Conservation (phyloP, 495 filamentous ascomycete genomes). For the Thozetella sp. region DNA sequence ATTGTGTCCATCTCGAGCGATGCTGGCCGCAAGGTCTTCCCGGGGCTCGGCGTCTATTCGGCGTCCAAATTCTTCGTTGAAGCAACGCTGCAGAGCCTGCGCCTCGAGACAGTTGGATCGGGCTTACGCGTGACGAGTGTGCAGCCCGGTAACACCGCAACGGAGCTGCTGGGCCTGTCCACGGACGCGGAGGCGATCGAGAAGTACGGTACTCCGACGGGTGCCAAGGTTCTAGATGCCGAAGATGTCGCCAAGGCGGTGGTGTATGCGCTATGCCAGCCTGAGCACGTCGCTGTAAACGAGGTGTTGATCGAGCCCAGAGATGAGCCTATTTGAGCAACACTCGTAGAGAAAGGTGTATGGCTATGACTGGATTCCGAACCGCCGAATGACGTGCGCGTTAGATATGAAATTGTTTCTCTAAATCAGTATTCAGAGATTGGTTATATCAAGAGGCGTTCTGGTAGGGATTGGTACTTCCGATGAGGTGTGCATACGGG, state of each 20-base stretch:
- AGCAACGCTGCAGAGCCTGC: conserved; percentile 65
- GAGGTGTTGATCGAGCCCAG: conserved; percentile 72
- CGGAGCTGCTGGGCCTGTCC: conserved; percentile 64
- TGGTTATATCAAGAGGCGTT: no score
- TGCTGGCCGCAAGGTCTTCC: conserved; percentile 71
- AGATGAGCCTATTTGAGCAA: conserved; percentile 63
- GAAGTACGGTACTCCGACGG: conserved; percentile 68
- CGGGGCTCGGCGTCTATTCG: conserved; percentile 71
- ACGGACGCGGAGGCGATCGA: conserved; percentile 69
- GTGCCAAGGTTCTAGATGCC: conserved; percentile 63
- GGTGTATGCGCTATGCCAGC: conserved; percentile 64
- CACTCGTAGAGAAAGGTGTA: not conserved
- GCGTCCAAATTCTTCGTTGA: conserved; percentile 77
- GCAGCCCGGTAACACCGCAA: conserved; percentile 68
- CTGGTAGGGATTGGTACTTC: no score
- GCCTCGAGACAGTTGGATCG: conserved; percentile 66
- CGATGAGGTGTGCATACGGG: no score
- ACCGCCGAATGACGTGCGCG: no score
- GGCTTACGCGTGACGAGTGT: conserved; percentile 66
- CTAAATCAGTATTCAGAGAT: no score
- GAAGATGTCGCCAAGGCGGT: conserved; percentile 67
- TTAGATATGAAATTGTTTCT: no score
- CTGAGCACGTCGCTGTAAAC: conserved; percentile 68
- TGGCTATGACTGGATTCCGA: not conserved
- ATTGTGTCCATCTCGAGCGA: conserved; percentile 73